Evolutionary conservation across 2,329 filamentous ascomycete genomes (phyloP).

Genomic region (Botryotinia convoluta): DNA sequence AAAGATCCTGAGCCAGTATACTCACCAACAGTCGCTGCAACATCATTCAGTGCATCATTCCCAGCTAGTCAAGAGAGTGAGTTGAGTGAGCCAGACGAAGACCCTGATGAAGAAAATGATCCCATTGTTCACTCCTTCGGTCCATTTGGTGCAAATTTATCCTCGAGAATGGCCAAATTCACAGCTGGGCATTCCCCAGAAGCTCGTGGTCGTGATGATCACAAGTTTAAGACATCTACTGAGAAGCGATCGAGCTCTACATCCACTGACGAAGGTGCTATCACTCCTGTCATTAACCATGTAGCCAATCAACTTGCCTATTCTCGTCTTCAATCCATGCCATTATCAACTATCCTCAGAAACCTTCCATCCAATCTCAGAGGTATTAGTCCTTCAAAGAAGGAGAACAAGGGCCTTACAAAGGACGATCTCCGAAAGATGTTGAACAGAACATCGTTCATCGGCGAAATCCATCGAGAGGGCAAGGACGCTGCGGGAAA

Average conservation of each 20-base stretch:
- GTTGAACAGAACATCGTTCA: slow-evolving; percentile 71
- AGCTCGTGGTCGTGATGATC: slow-evolving; percentile 31
- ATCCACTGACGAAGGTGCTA: slow-evolving; percentile 42
- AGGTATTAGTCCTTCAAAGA: slow-evolving; percentile 36
- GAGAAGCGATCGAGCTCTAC: slow-evolving; percentile 31
- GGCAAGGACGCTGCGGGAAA: slow-evolving; percentile 97
- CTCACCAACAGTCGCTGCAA: slow-evolving; percentile 32
- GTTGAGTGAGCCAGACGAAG: slow-evolving; percentile 55
- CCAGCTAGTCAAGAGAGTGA: slow-evolving; percentile 48
- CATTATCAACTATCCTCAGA: slow-evolving; percentile 82
- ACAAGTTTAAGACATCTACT: slow-evolving; percentile 27
- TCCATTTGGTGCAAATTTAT: slow-evolving; percentile 80
- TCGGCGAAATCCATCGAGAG: slow-evolving; percentile 84
- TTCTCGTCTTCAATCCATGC: slow-evolving; percentile 87
- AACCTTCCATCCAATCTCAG: slow-evolving; percentile 72
- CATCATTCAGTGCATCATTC: slow-evolving; percentile 28
- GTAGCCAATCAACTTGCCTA: slow-evolving; percentile 94
- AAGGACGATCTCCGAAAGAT: slow-evolving; percentile 65
- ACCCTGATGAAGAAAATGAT: slow-evolving; percentile 91
- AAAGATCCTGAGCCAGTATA: slow-evolving; percentile 26
- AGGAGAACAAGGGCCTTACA: slow-evolving; percentile 48
- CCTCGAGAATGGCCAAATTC: slow-evolving; percentile 79
- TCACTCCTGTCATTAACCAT: slow-evolving; percentile 67
- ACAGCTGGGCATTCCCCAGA: slow-evolving; percentile 62
- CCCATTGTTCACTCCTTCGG: slow-evolving; percentile 90